Conservation (phyloP, 2,329 filamentous ascomycete species). For the Cladosporium colombiae region DNA sequence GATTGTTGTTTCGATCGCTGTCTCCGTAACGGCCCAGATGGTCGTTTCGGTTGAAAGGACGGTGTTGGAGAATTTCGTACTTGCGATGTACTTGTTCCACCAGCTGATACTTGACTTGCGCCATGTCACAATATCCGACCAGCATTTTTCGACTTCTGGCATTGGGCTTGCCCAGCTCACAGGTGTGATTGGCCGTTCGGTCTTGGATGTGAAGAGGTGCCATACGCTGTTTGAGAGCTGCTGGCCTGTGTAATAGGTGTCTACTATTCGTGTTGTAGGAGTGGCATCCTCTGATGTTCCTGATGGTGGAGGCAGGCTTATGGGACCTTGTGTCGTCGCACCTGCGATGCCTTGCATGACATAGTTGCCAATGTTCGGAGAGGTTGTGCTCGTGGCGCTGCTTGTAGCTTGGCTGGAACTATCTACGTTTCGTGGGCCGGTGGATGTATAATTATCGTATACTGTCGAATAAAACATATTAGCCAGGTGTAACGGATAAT, state of each 20-base stretch:
- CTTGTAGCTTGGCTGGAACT: not conserved
- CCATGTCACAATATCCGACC: slow-evolving; percentile 16
- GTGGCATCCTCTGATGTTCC: not conserved
- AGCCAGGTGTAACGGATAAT: not conserved
- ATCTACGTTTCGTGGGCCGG: not conserved
- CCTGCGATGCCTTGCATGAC: slow-evolving; percentile 11
- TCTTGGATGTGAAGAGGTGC: not conserved
- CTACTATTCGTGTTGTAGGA: not conserved
- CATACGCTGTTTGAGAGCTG: not conserved
- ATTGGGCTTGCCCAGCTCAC: slow-evolving; percentile 10
- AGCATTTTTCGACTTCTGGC: slow-evolving; percentile 10
- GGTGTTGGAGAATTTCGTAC: not conserved
- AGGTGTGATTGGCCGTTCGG: not conserved
- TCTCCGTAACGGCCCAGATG: slow-evolving; percentile 4
- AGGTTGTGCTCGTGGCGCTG: not conserved
- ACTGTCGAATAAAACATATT: not conserved
- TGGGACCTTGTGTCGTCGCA: not conserved
- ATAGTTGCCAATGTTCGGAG: not conserved
- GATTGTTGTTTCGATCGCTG: slow-evolving; percentile 15
- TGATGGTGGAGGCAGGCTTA: not conserved
- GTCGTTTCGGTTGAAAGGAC: not conserved
- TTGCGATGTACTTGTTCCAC: slow-evolving; percentile 15
- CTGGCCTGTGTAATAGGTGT: not conserved
- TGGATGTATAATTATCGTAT: not conserved
- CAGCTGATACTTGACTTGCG: slow-evolving; percentile 2